phyloP scores from a whole-genome alignment of 352 stramenopile genomes.

The Globisporangium yorkense region DNA sequence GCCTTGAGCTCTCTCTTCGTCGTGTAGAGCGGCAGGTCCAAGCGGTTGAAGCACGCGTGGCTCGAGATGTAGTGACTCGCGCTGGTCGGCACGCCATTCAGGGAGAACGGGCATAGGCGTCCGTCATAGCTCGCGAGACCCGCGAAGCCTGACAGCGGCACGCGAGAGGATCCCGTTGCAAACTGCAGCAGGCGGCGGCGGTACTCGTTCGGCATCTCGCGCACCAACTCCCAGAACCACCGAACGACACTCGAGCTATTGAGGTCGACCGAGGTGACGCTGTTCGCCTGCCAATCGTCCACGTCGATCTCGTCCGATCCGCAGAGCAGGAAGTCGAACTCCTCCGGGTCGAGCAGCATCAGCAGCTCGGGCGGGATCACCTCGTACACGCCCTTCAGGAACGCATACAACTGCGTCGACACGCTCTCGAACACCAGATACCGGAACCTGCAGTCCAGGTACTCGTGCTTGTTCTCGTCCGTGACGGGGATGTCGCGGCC shows the following conservation, averaged over 20 bases:
- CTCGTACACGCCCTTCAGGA: constrained; percentile 92
- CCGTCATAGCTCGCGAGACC: constrained; percentile 77
- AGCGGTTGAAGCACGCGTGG: constrained; percentile 78
- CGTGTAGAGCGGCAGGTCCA: constrained; percentile 94
- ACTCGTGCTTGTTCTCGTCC: constrained; percentile 90
- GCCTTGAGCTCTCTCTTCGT: no score
- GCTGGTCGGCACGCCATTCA: constrained; percentile 44
- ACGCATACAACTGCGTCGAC: constrained; percentile 53
- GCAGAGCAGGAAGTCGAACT: constrained; percentile 93
- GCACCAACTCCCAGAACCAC: constrained; percentile 85
- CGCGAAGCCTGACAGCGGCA: constrained; percentile 64
- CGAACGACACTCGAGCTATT: constrained; percentile 20
- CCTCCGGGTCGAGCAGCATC: constrained; percentile 93
- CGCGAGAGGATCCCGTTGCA: constrained; percentile 71
- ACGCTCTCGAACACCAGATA: constrained; percentile 89
- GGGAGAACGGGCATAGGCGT: constrained; percentile 58
- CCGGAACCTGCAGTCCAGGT: constrained; percentile 78
- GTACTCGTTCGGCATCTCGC: constrained; percentile 75
- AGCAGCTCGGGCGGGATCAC: constrained; percentile 87
- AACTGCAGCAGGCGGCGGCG: constrained; percentile 70
- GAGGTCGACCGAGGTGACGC: constrained; percentile 19
- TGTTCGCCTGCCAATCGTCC: constrained; percentile 89
- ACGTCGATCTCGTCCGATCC: constrained; percentile 92
- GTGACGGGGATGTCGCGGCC: constrained; percentile 67
- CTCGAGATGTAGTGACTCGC: constrained; percentile 54